These are phyloP conservation scores for Lecanicillium sp. DNA, from an alignment of 2,329 filamentous ascomycete genomes.

Conservation along the genomic window DNA sequence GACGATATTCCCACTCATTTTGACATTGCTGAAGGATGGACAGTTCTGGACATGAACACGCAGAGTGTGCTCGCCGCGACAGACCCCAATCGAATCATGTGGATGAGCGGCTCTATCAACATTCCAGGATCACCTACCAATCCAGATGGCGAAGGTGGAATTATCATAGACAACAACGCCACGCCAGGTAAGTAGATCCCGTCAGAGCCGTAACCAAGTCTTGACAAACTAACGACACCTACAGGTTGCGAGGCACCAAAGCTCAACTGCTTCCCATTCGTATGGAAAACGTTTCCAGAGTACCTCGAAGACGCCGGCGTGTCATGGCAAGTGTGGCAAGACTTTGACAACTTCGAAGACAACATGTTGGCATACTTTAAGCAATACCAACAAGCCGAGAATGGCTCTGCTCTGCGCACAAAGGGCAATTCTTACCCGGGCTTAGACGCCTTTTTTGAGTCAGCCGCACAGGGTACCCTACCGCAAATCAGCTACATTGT, in stretches of 20 bases:
- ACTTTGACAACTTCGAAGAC: constrained; percentile 42
- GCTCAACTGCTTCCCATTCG: constrained; percentile 41
- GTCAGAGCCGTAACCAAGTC: too few relatives aligned
- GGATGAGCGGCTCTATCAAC: constrained; percentile 36
- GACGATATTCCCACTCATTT: constrained; percentile 45
- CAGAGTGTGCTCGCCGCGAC: constrained; percentile 20
- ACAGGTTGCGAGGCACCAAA: constrained; percentile 27
- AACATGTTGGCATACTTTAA: constrained; percentile 44
- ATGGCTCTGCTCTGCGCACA: constrained; percentile 29
- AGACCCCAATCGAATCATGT: constrained; percentile 35
- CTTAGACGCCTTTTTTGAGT: constrained; percentile 38
- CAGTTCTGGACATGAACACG: constrained; percentile 15
- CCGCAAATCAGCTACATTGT: constrained; percentile 43
- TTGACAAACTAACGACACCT: too few relatives aligned
- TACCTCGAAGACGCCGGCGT: constrained; percentile 37
- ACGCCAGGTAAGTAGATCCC: constrained; percentile 8
- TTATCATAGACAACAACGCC: constrained; percentile 38
- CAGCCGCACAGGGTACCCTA: constrained; percentile 38
- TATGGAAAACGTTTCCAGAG: constrained; percentile 42
- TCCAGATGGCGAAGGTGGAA: constrained; percentile 30
- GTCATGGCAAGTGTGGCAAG: constrained; percentile 42
- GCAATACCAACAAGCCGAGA: constrained; percentile 35
- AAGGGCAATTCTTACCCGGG: constrained; percentile 37
- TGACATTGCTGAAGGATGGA: constrained; percentile 46
- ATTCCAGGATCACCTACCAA: constrained; percentile 29